Evolutionary conservation across 176 grass and related monocot genomes (phyloP), one percentile per base, ranked within the genome.

Genomic region (Panicum miliaceum): DNA sequence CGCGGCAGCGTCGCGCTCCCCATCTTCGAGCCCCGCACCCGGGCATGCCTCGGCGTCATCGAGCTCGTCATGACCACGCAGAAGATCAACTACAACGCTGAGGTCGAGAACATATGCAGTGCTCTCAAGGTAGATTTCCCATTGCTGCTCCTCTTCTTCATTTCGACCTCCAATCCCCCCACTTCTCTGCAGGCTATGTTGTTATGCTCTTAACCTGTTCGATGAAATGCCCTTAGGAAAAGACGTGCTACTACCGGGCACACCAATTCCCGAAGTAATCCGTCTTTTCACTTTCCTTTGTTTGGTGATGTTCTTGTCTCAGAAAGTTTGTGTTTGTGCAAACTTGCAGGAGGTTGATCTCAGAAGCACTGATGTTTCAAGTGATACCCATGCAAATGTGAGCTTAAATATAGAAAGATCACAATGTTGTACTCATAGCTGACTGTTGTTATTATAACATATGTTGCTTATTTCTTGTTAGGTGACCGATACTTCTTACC

Each of bases 291-390:
- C 51, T 23, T 63, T 54, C 76, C 20, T 51, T 88, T 77, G 0
- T 22, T 37, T 52, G 40, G 73, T 48, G 0, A 72, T 62, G 7
- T 72, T 41, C 54, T 35, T 83, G 50, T 69, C 70, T 80, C 71
- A 74, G 0, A 76, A 59, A 82, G 16, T 12, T 65, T 42, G 8
- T 46, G 25, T 77, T 82, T 71, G 15, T 87, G 75, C 3, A 76
- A 69, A 76, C 29, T 43, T 81, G 71, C 91, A 99, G 97, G 87
- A 94, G 82, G 97, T 99, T 87, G 91, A 99, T 86, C 91, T 99
- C 64, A 88, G 70, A 74, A 88, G 78, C 63, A 80, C 87, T 25
- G 78, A 89, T 88, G 84, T 91, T 77, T 78, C 88, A 29, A 89
- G 78, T 1, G 52, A 87, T 75, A 81, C 93, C 12, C 78, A 29